Evolutionary conservation across 371 early-diverging fungal genomes (phyloP), one percentile per base, ranked within the genome.

Genomic region (Dipsacomyces acuminosporus): DNA sequence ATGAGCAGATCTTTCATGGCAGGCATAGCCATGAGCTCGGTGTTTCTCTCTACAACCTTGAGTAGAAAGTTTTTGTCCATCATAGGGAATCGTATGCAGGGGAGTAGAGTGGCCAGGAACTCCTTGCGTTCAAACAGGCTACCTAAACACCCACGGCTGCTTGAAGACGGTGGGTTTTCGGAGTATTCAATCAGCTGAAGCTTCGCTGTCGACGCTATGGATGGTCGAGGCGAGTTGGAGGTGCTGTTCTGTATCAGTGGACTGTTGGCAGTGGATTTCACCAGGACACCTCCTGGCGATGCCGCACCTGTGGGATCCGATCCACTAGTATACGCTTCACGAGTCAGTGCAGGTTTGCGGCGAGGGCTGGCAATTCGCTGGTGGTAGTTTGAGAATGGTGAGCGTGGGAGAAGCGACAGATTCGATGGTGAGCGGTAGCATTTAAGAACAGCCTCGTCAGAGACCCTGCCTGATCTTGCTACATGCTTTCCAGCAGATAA

Each of bases 1-100:
- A 78, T 71, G 2, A 82, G 58, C 78, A 82, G 50, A 54, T 82
- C 80, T 46, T 75, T 76, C 75, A 80, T 79, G 9, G 75, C 64
- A 9, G 73, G 75, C 45, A 75, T 56, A 9, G 65, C 66, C 82
- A 81, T 79, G 1, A 80, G 67, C 23, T 64, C 71, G 0, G 67
- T 40, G 49, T 81, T 73, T 24, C 61, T 69, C 43, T 80, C 81
- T 3, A 82, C 77, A 9, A 64, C 71, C 34, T 74, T 75, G 9
- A 75, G 70, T 48, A 82, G 41, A 58, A 71, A 82, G 23, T 64
- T 55, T 19, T 77, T 74, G 42, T 67, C 56, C 72, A 82, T 82
- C 56, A 81, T 57, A 0, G 82, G 82, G 40, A 82, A 82, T 20
- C 80, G 61, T 30, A 82, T 73, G 40, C 74, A 76, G 20, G 75